Evolutionary conservation across 1,284 basidiomycete genomes (phyloP), one percentile per base, ranked within the genome.

Genomic region (Exobasidium cylindrosporum): DNA sequence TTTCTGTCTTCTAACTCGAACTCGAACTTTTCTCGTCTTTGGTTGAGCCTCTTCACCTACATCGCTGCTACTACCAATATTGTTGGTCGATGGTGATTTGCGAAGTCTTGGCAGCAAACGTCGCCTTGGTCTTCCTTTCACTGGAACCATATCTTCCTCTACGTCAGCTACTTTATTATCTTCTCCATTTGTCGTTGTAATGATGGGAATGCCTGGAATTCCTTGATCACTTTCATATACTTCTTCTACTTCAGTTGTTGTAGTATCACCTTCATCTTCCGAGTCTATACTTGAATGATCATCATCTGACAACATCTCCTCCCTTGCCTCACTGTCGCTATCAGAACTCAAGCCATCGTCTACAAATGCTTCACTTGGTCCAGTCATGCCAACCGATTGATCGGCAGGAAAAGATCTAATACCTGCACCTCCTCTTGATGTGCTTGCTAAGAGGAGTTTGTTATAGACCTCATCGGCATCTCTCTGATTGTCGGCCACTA

Each of bases 351-450:
- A 52, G 13, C 72, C 73, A 43, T 76, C 68, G 31, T 72, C 70
- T 30, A 70, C 46, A 52, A 72, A 76, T n/a, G 68, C 66, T n/a
- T 74, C 70, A 13, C 62, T 58, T 7, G 70, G 65, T 17, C 57
- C 67, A 1, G 67, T 57, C 0, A 68, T 76, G 5, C 74, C 74
- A 29, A 76, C 74, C 1, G 67, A 70, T 56, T 74, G 68, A 45
- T 64, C 62, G 13, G 73, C 73, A 23, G 73, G 73, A 10, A 76
- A 56, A n/a, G 70, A 67, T 13, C 72, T 68, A 1, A 73, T 66
- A 11, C 69, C 66, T 3, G 64, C 62, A 14, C 66, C 68, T 11
- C 60, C 64, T 0, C 60, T 60, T 21, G 60, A 64, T 6, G 66
- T 60, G 2, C 62, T 58, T 14, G 68, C 64, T 11, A 68, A 46